phyloP scores from a whole-genome alignment of 305 asterid species.

The Euphrasia arctica region DNA sequence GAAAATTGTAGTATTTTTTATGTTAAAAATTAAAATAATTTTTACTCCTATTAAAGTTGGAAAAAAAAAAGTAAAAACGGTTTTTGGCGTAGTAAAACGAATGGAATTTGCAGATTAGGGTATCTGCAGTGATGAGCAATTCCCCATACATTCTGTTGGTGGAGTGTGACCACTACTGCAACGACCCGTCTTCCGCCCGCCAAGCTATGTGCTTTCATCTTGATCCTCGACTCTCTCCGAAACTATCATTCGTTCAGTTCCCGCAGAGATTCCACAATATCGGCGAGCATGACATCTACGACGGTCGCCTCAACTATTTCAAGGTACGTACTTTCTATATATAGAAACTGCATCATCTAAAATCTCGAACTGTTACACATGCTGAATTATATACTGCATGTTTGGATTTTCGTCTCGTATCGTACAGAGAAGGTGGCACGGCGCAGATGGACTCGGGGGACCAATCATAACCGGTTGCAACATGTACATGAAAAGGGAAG shows the following conservation, averaged over 20 bases:
- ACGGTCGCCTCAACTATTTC: slow-evolving; percentile 26
- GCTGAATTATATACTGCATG: neutral
- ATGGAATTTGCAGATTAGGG: slow-evolving; percentile 15
- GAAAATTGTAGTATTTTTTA: too few species aligned
- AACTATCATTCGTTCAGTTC: slow-evolving; percentile 54
- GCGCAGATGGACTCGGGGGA: slow-evolving; percentile 49
- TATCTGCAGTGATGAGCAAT: slow-evolving; percentile 53
- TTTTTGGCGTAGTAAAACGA: too few species aligned
- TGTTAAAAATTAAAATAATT: too few species aligned
- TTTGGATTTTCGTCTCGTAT: neutral
- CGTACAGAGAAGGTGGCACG: slow-evolving; percentile 42
- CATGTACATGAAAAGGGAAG: slow-evolving; percentile 54
- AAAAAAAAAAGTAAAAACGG: too few species aligned
- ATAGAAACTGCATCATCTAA: neutral
- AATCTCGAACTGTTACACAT: too few species aligned
- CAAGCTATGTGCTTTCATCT: slow-evolving; percentile 69
- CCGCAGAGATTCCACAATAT: slow-evolving; percentile 52
- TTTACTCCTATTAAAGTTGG: too few species aligned
- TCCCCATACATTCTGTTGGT: slow-evolving; percentile 48
- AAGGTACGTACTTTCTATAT: slow-evolving; percentile 15
- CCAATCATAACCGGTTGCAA: slow-evolving; percentile 46
- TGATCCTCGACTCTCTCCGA: slow-evolving; percentile 34
- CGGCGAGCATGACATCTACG: slow-evolving; percentile 45
- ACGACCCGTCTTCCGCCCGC: slow-evolving; percentile 54
- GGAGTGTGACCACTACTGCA: slow-evolving; percentile 62